Evolutionary conservation across 106 monocot genomes (phyloP), one percentile per base, ranked within the genome.

Genomic region (Dioscorea alata): DNA sequence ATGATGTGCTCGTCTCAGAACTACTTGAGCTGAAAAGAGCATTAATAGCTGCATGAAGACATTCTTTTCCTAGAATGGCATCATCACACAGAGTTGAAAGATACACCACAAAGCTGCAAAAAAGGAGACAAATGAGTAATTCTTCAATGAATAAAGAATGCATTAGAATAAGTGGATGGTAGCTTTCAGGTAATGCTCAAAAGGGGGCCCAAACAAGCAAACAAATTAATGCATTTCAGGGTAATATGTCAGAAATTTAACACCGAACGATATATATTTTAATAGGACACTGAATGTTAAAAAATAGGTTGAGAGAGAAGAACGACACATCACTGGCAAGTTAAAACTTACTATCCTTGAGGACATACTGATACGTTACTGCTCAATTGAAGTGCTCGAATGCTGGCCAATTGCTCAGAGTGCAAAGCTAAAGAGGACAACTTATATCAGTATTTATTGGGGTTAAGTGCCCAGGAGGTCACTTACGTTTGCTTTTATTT

Each of bases 311-410:
- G 54, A 25, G 28, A 49, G 6, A 63, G 42, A 50, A 48, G 18
- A 50, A 56, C 20, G 28, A 67, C 22, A 64, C 53, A 56, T 13
- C 13, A 56, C 65, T 19, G 64, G 32, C 15, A 33, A 18, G 13
- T 33, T 23, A 52, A 16, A 64, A 84, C 91, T 85, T 81, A 95
- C 95, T 76, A 69, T 73, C 83, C 83, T 28, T 71, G 60, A 63
- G 95, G 91, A 56, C 91, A 95, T 53, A 91, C 79, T 56, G 86
- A 83, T 23, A 86, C 73, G 74, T 88, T 86, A 63, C 88, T 82
- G 49, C 91, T 74, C 67, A 95, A 66, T 42, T 95, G 95, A 68
- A 95, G 88, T 59, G 71, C 88, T 51, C 91, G 80, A 34, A 95
- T 63, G 13, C 83, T 66, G 65, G 80, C 67, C 57, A 63, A 68